Evolutionary conservation across 805 yeast species (phyloP).

Genomic region (Metschnikowia kofuensis): DNA sequence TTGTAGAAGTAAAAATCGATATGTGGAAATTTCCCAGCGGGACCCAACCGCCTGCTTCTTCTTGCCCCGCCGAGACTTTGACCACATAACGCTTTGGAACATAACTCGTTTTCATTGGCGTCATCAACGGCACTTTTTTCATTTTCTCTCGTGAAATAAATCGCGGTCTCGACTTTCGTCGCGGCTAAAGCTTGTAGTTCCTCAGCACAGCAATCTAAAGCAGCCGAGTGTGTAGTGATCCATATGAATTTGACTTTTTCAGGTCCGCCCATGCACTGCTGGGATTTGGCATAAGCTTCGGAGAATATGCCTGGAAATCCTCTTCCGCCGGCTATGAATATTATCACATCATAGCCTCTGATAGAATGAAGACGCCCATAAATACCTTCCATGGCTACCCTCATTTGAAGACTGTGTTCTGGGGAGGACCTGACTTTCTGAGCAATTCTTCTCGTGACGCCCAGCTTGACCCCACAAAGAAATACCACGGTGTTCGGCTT

Average conservation of each 20-base stretch:
- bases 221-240: conserved; percentile 34
- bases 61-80: not conserved
- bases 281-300: conserved; percentile 31
- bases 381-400: conserved; percentile 56
- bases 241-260: conserved; percentile 26
- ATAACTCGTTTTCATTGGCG: not conserved
- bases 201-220: conserved; percentile 34
- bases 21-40: conserved; percentile 24
- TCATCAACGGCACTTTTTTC: not conserved
- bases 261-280: not conserved
- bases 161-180: conserved; percentile 33
- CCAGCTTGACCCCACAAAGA: conserved; percentile 48
- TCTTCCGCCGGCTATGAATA: conserved; percentile 61
- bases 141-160: conserved; percentile 24
- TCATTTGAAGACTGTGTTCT: conserved; percentile 29
- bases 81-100: not conserved
- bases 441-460: conserved; percentile 51
- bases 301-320: conserved; percentile 58
- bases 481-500: conserved; percentile 35
- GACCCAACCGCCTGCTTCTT: not conserved
- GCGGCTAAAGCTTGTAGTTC: conserved; percentile 33
- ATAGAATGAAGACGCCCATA: conserved; percentile 51
- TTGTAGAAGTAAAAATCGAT: conserved; percentile 44
- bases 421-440: conserved; percentile 23
- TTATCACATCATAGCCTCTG: conserved; percentile 41